Conservation (phyloP, 1,139 yeast genomes). For the Scheffersomyces illinoinensis region DNA sequence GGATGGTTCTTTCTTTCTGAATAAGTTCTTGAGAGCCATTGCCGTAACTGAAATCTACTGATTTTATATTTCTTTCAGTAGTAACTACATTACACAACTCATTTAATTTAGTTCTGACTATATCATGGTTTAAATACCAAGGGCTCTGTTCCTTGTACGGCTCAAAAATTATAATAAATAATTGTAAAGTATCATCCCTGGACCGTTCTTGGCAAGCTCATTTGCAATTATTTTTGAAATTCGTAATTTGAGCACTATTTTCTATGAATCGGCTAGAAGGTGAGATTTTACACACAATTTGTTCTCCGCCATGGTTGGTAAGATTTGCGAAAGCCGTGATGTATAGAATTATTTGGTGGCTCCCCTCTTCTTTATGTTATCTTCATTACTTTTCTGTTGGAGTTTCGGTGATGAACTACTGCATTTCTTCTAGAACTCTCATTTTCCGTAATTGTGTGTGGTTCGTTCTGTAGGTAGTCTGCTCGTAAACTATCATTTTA, state of each 20-base stretch:
- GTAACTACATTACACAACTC: neutral
- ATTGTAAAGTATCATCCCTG: neutral
- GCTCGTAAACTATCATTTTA: no score
- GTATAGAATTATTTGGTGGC: neutral
- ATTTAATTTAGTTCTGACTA: neutral
- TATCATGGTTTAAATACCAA: neutral
- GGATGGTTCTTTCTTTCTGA: conserved; percentile 63
- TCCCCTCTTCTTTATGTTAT: neutral
- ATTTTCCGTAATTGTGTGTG: neutral
- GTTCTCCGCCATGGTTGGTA: neutral
- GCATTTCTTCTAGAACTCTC: neutral
- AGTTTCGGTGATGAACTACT: neutral
- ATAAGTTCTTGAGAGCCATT: conserved; percentile 54
- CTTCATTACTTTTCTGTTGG: neutral
- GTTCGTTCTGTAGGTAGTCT: neutral
- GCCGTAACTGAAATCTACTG: neutral
- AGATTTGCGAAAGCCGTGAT: neutral
- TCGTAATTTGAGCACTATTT: neutral
- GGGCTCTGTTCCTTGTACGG: neutral
- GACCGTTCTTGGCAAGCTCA: neutral
- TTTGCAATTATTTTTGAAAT: no score
- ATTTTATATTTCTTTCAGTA: neutral
- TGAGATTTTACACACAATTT: neutral
- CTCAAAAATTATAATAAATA: neutral
- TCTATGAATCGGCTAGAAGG: neutral